Evolutionary conservation across 176 grass and related monocot genomes (phyloP).

Genomic region (Bromus sterilis): DNA sequence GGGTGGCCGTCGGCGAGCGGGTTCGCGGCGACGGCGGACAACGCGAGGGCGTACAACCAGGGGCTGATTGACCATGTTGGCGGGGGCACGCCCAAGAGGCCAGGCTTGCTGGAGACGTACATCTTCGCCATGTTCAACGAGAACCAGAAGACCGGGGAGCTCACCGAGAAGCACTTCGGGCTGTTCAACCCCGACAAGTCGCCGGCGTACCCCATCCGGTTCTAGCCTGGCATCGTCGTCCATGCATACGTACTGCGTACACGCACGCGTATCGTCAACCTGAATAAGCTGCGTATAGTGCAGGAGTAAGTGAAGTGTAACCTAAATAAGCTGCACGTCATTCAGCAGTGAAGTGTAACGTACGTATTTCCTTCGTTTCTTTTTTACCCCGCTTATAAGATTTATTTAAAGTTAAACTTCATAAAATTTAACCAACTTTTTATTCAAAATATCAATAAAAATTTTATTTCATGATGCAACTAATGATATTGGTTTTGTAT

Average conservation of each 20-base stretch:
- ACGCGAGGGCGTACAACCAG: constrained; percentile 51
- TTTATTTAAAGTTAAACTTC: too few species aligned
- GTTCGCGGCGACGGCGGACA: constrained; percentile 15
- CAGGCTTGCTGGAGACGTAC: constrained; percentile 41
- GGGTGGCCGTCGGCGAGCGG: constrained; percentile 56
- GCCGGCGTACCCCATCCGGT: constrained; percentile 30
- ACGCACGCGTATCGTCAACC: neutral
- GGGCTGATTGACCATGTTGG: constrained; percentile 30
- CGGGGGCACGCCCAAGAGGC: constrained; percentile 40
- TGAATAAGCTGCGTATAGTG: neutral
- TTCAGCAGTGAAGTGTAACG: too few species aligned
- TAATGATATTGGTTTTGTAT: too few species aligned
- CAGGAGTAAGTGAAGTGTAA: neutral
- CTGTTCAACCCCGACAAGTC: constrained; percentile 43
- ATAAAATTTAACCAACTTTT: too few species aligned
- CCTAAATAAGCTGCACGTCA: neutral
- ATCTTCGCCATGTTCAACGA: constrained; percentile 80
- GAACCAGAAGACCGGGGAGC: constrained; percentile 28
- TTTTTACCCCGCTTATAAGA: too few species aligned
- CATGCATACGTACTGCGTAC: neutral
- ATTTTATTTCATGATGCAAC: too few species aligned
- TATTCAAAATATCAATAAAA: too few species aligned
- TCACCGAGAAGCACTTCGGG: constrained; percentile 44
- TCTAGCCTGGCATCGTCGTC: neutral
- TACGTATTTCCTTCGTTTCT: too few species aligned